phyloP scores from a whole-genome alignment of 805 yeast genomes.

The Saccharomyces mikatae region DNA sequence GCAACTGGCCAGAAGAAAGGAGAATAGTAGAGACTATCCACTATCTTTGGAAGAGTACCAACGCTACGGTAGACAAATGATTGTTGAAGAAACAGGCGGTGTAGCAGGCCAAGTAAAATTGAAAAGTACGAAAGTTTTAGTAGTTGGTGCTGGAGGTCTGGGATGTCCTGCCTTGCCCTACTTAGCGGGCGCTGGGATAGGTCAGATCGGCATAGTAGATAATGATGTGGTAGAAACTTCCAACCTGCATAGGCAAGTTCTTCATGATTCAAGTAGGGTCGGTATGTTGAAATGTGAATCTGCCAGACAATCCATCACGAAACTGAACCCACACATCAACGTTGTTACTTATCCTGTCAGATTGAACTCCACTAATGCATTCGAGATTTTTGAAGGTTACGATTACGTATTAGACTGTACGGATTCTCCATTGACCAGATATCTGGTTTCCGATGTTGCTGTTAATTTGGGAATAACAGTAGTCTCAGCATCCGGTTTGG shows the following conservation, averaged over 20 bases:
- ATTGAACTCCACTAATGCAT: constrained; percentile 49
- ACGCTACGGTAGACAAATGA: constrained; percentile 91
- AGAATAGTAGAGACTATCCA: constrained; percentile 7
- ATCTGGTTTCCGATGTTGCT: constrained; percentile 77
- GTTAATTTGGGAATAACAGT: constrained; percentile 62
- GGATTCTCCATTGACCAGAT: constrained; percentile 83
- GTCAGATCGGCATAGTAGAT: constrained; percentile 78
- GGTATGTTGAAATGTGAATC: constrained; percentile 73
- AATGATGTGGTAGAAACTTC: constrained; percentile 76
- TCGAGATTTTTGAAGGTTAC: constrained; percentile 51
- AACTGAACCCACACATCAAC: constrained; percentile 61
- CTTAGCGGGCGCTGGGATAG: constrained; percentile 82
- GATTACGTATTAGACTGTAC: constrained; percentile 89
- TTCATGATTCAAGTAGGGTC: constrained; percentile 59
- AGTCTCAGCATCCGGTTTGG: constrained; percentile 86
- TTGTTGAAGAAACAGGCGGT: constrained; percentile 71
- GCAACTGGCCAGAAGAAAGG: constrained; percentile 4
- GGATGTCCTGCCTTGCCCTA: constrained; percentile 89
- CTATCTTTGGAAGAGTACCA: constrained; percentile 57
- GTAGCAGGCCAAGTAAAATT: constrained; percentile 45
- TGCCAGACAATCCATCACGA: constrained; percentile 48
- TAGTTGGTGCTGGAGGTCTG: constrained; percentile 94
- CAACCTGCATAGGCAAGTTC: constrained; percentile 81
- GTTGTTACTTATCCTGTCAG: constrained; percentile 46
- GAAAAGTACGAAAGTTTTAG: constrained; percentile 52